Percentiles rank a stretch among this genome's conserved stretches.
Conservation (phyloP, 495 filamentous ascomycete genomes). For the Aspergillus olivimuriae region DNA sequence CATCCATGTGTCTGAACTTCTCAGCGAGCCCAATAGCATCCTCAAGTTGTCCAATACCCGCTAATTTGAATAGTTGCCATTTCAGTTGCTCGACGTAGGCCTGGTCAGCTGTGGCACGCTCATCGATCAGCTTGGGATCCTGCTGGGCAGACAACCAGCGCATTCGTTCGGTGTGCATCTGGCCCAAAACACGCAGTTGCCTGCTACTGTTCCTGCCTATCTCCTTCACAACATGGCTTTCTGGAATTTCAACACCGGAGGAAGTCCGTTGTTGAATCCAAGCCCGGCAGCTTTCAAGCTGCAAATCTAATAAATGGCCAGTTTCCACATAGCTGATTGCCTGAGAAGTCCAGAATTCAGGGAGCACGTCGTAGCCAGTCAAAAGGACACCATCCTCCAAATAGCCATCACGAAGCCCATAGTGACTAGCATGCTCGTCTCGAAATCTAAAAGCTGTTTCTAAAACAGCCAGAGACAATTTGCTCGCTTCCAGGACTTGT, state of each 20-base stretch:
- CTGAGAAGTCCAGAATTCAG: slow-evolving; percentile 73
- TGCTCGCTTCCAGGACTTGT: slow-evolving; percentile 68
- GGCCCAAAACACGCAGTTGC: slow-evolving; percentile 52
- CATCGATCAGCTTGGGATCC: slow-evolving; percentile 37
- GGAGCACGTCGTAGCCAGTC: slow-evolving; percentile 54
- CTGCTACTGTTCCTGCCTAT: slow-evolving; percentile 47
- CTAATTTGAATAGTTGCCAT: slow-evolving; percentile 54
- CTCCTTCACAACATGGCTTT: slow-evolving; percentile 32
- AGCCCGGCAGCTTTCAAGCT: slow-evolving; percentile 36
- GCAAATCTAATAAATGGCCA: slow-evolving; percentile 42
- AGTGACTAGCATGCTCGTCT: slow-evolving; percentile 54
- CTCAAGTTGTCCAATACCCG: slow-evolving; percentile 60
- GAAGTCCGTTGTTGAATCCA: slow-evolving; percentile 34
- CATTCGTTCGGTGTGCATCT: slow-evolving; percentile 54
- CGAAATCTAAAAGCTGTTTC: slow-evolving; percentile 72
- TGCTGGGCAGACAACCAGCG: slow-evolving; percentile 51
- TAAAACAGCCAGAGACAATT: slow-evolving; percentile 66
- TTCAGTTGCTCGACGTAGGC: slow-evolving; percentile 48
- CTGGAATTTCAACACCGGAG: slow-evolving; percentile 24
- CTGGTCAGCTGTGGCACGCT: slow-evolving; percentile 41
- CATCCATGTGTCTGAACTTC: slow-evolving; percentile 61
- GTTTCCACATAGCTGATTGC: slow-evolving; percentile 39
- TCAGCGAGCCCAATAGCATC: slow-evolving; percentile 69
- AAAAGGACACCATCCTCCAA: slow-evolving; percentile 63
- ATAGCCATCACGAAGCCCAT: slow-evolving; percentile 60